Evolutionary conservation across 306 rosid species (phyloP).

Genomic region (Dalbergia cultrata): DNA sequence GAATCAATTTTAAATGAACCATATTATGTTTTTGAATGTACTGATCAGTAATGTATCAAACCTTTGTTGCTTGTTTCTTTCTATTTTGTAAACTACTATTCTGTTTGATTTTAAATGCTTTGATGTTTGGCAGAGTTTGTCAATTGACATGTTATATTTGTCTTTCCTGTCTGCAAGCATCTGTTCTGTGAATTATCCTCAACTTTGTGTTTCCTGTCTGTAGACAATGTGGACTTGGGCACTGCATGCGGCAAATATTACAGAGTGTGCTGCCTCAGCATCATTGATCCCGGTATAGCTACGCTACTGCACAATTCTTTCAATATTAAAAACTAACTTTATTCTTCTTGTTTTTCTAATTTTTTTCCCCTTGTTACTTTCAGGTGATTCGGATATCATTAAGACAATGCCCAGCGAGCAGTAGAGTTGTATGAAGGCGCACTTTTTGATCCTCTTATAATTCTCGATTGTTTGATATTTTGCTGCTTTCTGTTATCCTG

Average conservation of each 20-base stretch:
- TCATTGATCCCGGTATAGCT: constrained; percentile 75
- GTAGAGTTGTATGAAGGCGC: constrained; percentile 29
- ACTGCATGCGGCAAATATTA: constrained; percentile 84
- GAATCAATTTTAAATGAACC: too few relatives aligned
- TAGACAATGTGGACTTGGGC: constrained; percentile 86
- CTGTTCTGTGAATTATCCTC: too few relatives aligned
- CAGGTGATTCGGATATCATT: constrained; percentile 68
- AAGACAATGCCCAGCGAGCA: constrained; percentile 55
- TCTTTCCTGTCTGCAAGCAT: too few relatives aligned
- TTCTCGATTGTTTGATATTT: constrained; percentile 35
- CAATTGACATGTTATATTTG: too few relatives aligned
- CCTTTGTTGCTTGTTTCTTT: too few relatives aligned
- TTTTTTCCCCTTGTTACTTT: constrained; percentile 8
- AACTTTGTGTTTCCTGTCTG: not conserved
- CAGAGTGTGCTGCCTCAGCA: constrained; percentile 92
- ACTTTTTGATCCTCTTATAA: constrained; percentile 11
- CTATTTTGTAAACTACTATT: too few relatives aligned
- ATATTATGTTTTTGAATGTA: too few relatives aligned
- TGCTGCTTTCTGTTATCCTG: constrained; percentile 11
- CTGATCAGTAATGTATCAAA: too few relatives aligned
- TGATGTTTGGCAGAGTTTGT: too few relatives aligned
- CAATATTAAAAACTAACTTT: not conserved
- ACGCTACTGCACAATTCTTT: not conserved
- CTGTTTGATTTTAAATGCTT: not conserved
- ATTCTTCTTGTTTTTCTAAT: not conserved